phyloP scores from a whole-genome alignment of 768 basidiomycete species.

The Podaxis rugospora region DNA sequence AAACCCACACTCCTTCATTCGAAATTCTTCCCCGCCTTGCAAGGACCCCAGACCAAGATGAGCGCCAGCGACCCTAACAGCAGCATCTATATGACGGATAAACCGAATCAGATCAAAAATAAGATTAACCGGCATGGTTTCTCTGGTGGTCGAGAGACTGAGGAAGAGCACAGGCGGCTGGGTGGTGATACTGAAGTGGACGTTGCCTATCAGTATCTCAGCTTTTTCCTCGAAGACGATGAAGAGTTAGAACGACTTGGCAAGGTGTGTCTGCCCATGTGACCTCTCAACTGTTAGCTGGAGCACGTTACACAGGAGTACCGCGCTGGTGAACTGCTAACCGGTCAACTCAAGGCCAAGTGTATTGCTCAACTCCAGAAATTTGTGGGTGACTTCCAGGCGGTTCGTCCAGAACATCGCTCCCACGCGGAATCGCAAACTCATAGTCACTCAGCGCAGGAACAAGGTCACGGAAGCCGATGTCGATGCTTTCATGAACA shows the following conservation, averaged over 20 bases:
- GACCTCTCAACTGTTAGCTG: not conserved
- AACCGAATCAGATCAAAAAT: conserved; percentile 89
- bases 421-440: conserved; percentile 5
- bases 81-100: conserved; percentile 96
- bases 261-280: conserved; percentile 44
- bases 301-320: conserved; percentile 63
- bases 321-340: conserved; percentile 80
- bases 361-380: conserved; percentile 81
- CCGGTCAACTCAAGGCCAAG: conserved; percentile 85
- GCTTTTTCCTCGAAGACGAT: conserved; percentile 95
- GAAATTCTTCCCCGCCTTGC: conserved; percentile 97
- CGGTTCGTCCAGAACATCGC: conserved; percentile 25
- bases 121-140: conserved; percentile 97
- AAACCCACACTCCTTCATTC: conserved; percentile 92
- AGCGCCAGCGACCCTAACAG: conserved; percentile 92
- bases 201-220: conserved; percentile 90
- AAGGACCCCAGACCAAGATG: conserved; percentile 99
- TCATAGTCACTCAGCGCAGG: conserved; percentile 50
- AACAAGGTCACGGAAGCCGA: conserved; percentile 77
- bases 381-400: conserved; percentile 86
- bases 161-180: conserved; percentile 84
- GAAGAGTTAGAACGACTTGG: conserved; percentile 76
- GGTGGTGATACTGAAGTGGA: conserved; percentile 96
- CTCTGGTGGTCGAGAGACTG: conserved; percentile 92
- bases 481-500: conserved; percentile 77